These are phyloP conservation scores for Aciculoconidium aculeatum DNA, from an alignment of 805 yeast species.

Conservation along the genomic window DNA sequence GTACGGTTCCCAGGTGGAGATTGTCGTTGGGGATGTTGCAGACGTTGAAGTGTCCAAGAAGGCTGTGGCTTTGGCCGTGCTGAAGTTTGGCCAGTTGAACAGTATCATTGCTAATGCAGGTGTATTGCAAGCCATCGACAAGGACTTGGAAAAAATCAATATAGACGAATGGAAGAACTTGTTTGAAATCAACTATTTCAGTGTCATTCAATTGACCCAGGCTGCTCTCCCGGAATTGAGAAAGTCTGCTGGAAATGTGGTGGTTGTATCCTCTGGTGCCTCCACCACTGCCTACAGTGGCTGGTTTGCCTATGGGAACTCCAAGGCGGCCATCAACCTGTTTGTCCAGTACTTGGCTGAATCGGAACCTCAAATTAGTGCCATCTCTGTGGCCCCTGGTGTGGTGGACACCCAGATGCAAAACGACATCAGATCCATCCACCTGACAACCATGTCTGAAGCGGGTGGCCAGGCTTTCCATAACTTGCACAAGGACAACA, in stretches of 20 bases:
- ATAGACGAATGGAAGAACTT: conserved; percentile 54
- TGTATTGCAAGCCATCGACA: conserved; percentile 68
- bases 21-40: conserved; percentile 58
- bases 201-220: conserved; percentile 57
- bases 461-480: conserved; percentile 57
- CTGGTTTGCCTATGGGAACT: conserved; percentile 90
- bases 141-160: conserved; percentile 43
- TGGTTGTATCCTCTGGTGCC: conserved; percentile 92
- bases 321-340: conserved; percentile 88
- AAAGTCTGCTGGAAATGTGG: conserved; percentile 50
- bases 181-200: conserved; percentile 74
- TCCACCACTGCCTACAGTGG: conserved; percentile 55
- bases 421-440: conserved; percentile 60
- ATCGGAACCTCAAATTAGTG: conserved; percentile 56
- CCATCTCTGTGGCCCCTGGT: conserved; percentile 86
- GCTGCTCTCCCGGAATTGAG: conserved; percentile 54
- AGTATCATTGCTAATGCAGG: conserved; percentile 78
- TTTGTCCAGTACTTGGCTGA: conserved; percentile 59
- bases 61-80: conserved; percentile 41
- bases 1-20: conserved; percentile 45
- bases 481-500: conserved; percentile 51
- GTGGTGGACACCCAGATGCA: conserved; percentile 94
- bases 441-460: conserved; percentile 54
- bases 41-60: conserved; percentile 28
- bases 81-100: conserved; percentile 52